Base-by-base conservation (phyloP, 2,329 filamentous ascomycete species). In the Nothophaeocryptopus gaeumannii region DNA sequence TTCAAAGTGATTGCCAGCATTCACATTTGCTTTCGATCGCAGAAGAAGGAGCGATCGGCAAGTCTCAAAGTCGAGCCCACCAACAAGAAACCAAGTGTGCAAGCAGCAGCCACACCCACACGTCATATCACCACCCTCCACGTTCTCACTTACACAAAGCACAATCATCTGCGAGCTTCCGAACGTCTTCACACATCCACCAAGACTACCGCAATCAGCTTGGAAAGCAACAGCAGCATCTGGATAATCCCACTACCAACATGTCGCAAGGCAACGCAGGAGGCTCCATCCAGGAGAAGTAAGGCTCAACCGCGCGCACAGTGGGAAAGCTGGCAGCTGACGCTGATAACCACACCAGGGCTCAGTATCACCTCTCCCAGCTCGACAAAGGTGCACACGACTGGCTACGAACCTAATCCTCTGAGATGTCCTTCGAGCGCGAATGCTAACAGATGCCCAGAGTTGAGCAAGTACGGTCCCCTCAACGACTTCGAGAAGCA, bases 401-500 rank as follows among this genome's bases (percentile, higher is more conserved):
- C 20, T 26, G n/a, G n/a, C n/a, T n/a, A n/a, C 20, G 20, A 26
- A 7, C 3, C 3, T 3, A 26, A 26, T 26, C 7, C 20, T 26
- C 4, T 26, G 20, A 7, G 20, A 7, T 26, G 7, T 26, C 7
- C 3, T 26, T 26, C 20, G 7, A 3, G 8, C 15, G 20, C 26
- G 29, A n/a, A 39, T 31, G 39, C 45, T 49, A 33, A 55, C 32
- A 26, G 1, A 13, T 47, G 39, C 52, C 58, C 51, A 63, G 70
- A 93, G 88, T 84, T 93, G 61, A 88, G 86, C 72, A 92, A 91
- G 74, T 93, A 93, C 77, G 86, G 86, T 63, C 74, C 80, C 66
- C 81, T 93, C 70, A 86, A 84, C 80, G 89, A 92, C 76, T 80
- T 93, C 66, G 89, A 95, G 82, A 88, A 85, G 80, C 84, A 88